Evolutionary conservation across 441 rosid genomes (phyloP), one percentile per base, ranked within the genome.

Genomic region (Populus hybrid): DNA sequence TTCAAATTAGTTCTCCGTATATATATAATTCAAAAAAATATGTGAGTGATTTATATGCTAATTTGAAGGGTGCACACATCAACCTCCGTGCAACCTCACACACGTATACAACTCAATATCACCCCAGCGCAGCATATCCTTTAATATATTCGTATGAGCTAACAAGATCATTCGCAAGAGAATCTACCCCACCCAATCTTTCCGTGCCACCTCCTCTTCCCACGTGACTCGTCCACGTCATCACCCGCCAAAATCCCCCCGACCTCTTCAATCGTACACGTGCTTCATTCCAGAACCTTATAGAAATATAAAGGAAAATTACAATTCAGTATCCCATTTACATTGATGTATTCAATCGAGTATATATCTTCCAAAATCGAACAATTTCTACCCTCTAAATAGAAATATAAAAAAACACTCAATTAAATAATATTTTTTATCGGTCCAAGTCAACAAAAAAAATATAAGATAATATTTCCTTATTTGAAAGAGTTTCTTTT

Each of bases 281-380:
- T 83, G 84, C 64, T 33, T 9, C 16, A 29, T 79, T 82, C 86
- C 79, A 72, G 85, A 86, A 75, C 77, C 40, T 35, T 79, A 18
- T 1, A 66, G 83, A 83, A 78, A 71, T n/a, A 35, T 1, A 11
- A 26, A 64, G 28, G 2, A 2, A 1, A 9, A 64, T 26, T 31
- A 66, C 20, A 45, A 23, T 29, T 66, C 8, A 65, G 16, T 31
- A 21, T 23, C 9, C 35, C 50, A 45, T 14, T 45, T 45, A 45
- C 20, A 14, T 45, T 3, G 18, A 45, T 45, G 56, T 14, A 11
- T 14, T 45, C 56, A 45, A 12, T 45, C 14, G 56, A 45, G 56
- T 45, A 45, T 45, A 14, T 4, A 45, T 3, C 20, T 40, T 45
- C 20, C 56, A 45, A 45, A 45, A 45, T 45, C 20, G 7, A 45